Evolutionary conservation across 768 basidiomycete species (phyloP).

Genomic region (Mycena epipterygia): DNA sequence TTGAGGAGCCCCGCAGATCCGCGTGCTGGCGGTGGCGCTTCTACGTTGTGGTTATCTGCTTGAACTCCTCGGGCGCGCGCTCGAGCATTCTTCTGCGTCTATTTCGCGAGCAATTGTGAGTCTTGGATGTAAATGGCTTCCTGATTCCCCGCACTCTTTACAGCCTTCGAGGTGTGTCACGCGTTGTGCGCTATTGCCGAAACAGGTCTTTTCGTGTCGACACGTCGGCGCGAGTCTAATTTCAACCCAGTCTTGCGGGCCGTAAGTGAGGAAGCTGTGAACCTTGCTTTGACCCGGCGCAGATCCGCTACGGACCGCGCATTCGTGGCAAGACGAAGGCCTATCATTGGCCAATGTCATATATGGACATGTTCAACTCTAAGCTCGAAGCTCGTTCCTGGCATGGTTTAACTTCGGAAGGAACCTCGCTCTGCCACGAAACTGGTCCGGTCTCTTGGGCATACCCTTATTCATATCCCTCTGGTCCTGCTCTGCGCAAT

Average conservation of each 20-base stretch:
- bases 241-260: conserved; percentile 13
- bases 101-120: not conserved
- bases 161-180: conserved; percentile 12
- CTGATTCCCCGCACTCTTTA: conserved; percentile 24
- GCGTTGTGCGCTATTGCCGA: not conserved
- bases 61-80: not conserved
- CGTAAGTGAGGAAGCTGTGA: not conserved
- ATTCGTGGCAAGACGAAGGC: conserved; percentile 1
- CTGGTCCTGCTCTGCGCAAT: not conserved
- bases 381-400: conserved; percentile 14
- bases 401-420: conserved; percentile 26
- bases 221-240: conserved; percentile 6
- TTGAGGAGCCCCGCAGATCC: conserved; percentile 31
- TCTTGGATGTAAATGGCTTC: conserved; percentile 8
- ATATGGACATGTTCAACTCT: conserved; percentile 17
- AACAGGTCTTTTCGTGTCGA: not conserved
- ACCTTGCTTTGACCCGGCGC: not conserved
- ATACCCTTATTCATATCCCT: conserved; percentile 13
- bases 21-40: not conserved
- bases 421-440: conserved; percentile 12
- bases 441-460: not conserved
- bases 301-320: conserved; percentile 10
- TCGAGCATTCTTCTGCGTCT: not conserved
- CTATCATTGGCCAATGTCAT: conserved; percentile 19
- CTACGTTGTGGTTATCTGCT: not conserved